Evolutionary conservation across 2,329 filamentous ascomycete species (phyloP).

Genomic region (Phaeomoniella chlamydospora): DNA sequence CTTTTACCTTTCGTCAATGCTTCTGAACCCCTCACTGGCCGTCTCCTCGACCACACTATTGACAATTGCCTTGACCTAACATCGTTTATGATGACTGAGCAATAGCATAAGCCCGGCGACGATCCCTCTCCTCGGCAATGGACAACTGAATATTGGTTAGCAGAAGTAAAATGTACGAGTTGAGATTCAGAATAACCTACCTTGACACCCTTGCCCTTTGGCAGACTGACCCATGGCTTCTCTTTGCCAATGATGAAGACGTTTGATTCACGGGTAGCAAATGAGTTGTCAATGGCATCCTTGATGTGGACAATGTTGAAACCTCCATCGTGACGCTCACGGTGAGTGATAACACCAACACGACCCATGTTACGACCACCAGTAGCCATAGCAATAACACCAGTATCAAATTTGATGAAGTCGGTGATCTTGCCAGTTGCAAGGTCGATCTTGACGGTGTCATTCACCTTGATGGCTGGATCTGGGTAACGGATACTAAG

Average conservation of each 20-base stretch:
- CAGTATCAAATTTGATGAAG: slow-evolving; percentile 98
- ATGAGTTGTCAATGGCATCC: slow-evolving; percentile 99
- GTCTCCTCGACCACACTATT: too few species aligned
- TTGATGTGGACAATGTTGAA: slow-evolving; percentile 99
- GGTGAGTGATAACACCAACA: slow-evolving; percentile 99
- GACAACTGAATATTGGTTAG: slow-evolving; percentile 49
- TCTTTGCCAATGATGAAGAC: slow-evolving; percentile 98
- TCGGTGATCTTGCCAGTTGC: slow-evolving; percentile 94
- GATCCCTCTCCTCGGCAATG: slow-evolving; percentile 98
- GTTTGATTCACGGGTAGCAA: slow-evolving; percentile 98
- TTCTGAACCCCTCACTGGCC: neutral
- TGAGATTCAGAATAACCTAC: slow-evolving; percentile 20
- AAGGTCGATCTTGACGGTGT: slow-evolving; percentile 98
- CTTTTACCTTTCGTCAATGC: too few species aligned
- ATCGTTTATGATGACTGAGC: slow-evolving; percentile 15
- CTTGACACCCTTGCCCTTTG: slow-evolving; percentile 99
- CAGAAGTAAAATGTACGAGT: too few species aligned
- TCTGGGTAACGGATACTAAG: slow-evolving; percentile 97
- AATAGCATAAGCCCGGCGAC: slow-evolving; percentile 61
- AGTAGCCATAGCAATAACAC: slow-evolving; percentile 94
- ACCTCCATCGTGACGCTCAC: slow-evolving; percentile 98
- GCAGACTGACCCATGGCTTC: slow-evolving; percentile 98
- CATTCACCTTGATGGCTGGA: slow-evolving; percentile 97
- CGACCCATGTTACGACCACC: slow-evolving; percentile 99
- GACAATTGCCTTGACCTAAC: too few species aligned